Evolutionary conservation across 225 moss, liverwort and hornwort genomes (phyloP).

Genomic region (Polytrichum commune): DNA sequence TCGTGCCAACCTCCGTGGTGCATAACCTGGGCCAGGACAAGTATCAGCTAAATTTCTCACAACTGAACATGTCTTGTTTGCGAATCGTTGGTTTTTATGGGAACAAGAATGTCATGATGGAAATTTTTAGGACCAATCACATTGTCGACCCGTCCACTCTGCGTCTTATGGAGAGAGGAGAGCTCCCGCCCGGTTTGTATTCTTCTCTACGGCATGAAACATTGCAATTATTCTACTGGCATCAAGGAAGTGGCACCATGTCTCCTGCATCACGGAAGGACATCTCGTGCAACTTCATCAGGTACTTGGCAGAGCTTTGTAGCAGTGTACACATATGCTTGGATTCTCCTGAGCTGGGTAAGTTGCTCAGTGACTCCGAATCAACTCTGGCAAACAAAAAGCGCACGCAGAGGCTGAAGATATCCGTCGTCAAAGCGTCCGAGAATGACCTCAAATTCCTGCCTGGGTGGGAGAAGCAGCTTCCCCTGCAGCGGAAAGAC

Average conservation of each 20-base stretch:
- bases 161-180: constrained; percentile 15
- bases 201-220: background rate
- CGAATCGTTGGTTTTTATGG: constrained; percentile 47
- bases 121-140: constrained; percentile 14
- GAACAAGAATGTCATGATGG: constrained; percentile 39
- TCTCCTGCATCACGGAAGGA: constrained; percentile 45
- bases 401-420: constrained; percentile 45
- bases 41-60: constrained; percentile 15
- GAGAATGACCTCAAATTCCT: constrained; percentile 36
- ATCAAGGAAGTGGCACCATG: constrained; percentile 22
- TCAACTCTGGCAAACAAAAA: constrained; percentile 16
- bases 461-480: constrained; percentile 12
- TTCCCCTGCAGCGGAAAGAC: background rate
- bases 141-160: constrained; percentile 8
- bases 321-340: constrained; percentile 45
- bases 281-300: constrained; percentile 61
- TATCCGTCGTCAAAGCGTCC: constrained; percentile 30
- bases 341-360: constrained; percentile 23
- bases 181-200: constrained; percentile 49
- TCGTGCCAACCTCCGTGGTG: constrained; percentile 24
- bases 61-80: constrained; percentile 19
- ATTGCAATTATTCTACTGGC: constrained; percentile 51
- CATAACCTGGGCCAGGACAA: constrained; percentile 3
- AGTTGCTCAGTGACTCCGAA: background rate
- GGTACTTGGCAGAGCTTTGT: constrained; percentile 55